Base-by-base conservation (phyloP, 1,139 yeast species). In the Magnusiomyces tetraspermus region DNA sequence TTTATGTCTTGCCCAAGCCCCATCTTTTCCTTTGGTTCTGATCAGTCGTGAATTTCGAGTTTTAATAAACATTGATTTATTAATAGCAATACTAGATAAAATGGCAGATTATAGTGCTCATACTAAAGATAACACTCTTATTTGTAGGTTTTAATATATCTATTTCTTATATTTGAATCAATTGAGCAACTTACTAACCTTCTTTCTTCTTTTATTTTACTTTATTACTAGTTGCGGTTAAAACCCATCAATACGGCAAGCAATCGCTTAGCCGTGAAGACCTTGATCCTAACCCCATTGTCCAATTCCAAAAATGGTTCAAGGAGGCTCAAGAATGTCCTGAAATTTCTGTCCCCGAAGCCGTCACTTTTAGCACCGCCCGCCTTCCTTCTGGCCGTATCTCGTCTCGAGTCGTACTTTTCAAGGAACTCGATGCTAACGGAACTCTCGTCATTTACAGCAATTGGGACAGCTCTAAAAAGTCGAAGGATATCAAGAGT, bases 401-500 rank as follows among this genome's bases (percentile, higher is more conserved):
- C 1, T 83, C 95, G 0, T 80, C 90, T 4, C 74, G 98, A 55
- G 77, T 85, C 13, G 94, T 92, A 1, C 75, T 92, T 52, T 78
- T 92, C 68, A 92, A 92, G 65, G 97, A 92, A 64, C 76, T 92
- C 53, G 97, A 92, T 66, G 74, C 77, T 51, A 76, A 79, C 53
- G 98, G 97, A 3, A 57, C 71, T 41, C 85, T 92, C 60, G 79
- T 89, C 17, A 75, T 92, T 40, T 92, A 86, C 70, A 87, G 96
- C 52, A 92, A 92, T 68, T 90, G 96, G 95, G 88, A 77, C 44
- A 76, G 83, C 11, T 84, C 95, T 41, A 88, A 87, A 68, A 92
- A 92, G 69, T 79, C 84, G 26, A 67, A 71, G 50, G 97, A 90
- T 66, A 73, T 82, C 57, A 72, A 71, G 42, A 71, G 83, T 44